These are phyloP conservation scores for Dalbergia cochinchinensis DNA, from an alignment of 306 rosid species.

Conservation along the genomic window DNA sequence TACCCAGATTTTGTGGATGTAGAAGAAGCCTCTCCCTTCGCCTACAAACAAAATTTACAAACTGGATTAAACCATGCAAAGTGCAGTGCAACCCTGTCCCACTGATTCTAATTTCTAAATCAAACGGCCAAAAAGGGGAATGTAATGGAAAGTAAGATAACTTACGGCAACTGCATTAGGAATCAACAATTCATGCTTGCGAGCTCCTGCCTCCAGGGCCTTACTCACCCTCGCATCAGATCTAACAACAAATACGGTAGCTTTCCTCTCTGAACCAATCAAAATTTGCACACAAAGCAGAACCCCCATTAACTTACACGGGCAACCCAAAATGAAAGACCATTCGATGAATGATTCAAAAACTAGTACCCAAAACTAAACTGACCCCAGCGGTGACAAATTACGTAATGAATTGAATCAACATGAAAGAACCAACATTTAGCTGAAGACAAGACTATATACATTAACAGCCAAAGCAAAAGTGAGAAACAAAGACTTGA, in stretches of 20 bases:
- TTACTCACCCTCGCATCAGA: conserved; percentile 63
- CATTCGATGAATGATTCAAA: too few relatives aligned
- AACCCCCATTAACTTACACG: too few relatives aligned
- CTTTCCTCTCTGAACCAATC: conserved; percentile 70
- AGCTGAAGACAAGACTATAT: not conserved
- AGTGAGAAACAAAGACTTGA: not conserved
- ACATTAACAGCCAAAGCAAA: not conserved
- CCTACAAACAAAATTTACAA: conserved; percentile 41
- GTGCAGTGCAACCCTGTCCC: not conserved
- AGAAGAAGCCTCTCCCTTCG: conserved; percentile 51
- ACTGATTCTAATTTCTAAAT: not conserved
- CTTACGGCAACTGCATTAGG: conserved; percentile 87
- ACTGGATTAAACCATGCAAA: conserved; percentile 29
- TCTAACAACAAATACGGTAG: conserved; percentile 65
- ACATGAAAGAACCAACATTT: conserved; percentile 1
- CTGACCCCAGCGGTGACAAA: too few relatives aligned
- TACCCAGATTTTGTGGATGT: conserved; percentile 52
- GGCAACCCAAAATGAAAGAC: too few relatives aligned
- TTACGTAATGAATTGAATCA: too few relatives aligned
- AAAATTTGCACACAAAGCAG: conserved; percentile 31
- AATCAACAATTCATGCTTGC: conserved; percentile 62
- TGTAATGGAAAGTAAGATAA: conserved; percentile 16
- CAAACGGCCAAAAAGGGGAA: not conserved
- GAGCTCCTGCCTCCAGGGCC: conserved; percentile 44
- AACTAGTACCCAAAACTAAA: too few relatives aligned